Base-by-base conservation (phyloP, 2,329 filamentous ascomycete genomes). In the Didymella pinodella region DNA sequence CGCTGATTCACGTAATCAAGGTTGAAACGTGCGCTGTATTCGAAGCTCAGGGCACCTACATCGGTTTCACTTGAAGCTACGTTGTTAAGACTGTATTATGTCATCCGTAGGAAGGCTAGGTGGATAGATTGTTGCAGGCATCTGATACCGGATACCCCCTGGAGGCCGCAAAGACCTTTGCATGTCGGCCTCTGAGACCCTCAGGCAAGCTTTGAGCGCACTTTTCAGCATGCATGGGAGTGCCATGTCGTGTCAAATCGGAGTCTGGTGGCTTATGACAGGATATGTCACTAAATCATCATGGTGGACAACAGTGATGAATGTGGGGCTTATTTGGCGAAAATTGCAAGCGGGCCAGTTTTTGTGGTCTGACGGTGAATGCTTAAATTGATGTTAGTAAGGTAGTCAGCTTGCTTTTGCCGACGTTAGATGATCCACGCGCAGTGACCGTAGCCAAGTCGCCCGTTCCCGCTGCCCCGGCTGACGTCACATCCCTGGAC, bases 371-470 rank as follows among this genome's bases (percentile, higher is more conserved):
- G 14, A 7, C 16, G n/a, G 16, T 7, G 8, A 18, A 4, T 20
- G 3, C 3, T 40, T n/a, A 7, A 7, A 22, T 22, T 18, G 32
- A 8, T n/a, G 16, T 44, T 4, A 12, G 26, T 6, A 3, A 11
- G 12, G 25, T 22, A 28, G 40, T 43, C 14, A 28, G 22, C 25
- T 26, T 44, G 25, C 20, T 11, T 41, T 22, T 50, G 22, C 31
- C 36, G 34, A 31, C 16, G 28, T n/a, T 51, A 7, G 18, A 44
- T 54, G 51, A 54, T 59, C 57, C 25, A 12, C 57, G 51, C 51
- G 51, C 47, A 51, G 41, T 54, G 57, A 54, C 57, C 51, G 36
- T 47, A 54, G 48, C 55, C 49, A 54, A 54, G 56, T 50, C 25
- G 40, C 31, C 54, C 38, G 56, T 59, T 54, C 56, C 32, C 51